Percentiles rank a stretch among this genome's conserved stretches.
phyloP scores from a whole-genome alignment of 202 grass and related monocot genomes.

The Musa balbisiana region DNA sequence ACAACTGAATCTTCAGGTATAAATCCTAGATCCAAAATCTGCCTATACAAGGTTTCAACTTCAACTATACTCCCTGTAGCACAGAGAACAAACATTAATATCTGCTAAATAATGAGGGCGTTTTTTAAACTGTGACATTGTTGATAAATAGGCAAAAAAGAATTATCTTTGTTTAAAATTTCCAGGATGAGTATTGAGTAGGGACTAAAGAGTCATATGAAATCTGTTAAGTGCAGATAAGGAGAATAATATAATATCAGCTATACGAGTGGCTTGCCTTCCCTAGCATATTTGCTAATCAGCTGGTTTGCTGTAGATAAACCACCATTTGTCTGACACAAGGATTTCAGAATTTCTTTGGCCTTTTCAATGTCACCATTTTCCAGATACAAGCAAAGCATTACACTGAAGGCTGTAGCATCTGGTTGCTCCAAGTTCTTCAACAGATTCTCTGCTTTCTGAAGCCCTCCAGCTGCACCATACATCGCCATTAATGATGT shows the following conservation, averaged over 20 bases:
- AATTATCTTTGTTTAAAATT: background rate
- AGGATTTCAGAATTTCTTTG: conserved; percentile 31
- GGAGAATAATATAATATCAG: conserved; percentile 11
- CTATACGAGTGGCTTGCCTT: conserved; percentile 45
- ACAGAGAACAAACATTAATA: background rate
- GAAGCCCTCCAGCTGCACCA: conserved; percentile 34
- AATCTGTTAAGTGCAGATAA: background rate
- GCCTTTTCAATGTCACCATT: conserved; percentile 16
- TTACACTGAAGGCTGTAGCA: conserved; percentile 22
- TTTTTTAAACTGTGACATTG: background rate
- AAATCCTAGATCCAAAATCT: conserved; percentile 40
- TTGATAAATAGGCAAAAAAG: conserved; percentile 1
- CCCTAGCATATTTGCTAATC: conserved; percentile 59
- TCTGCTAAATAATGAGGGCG: background rate
- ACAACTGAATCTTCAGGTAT: conserved; percentile 51
- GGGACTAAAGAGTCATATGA: background rate
- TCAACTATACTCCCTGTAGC: conserved; percentile 45
- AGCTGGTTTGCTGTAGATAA: conserved; percentile 43
- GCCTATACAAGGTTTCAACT: conserved; percentile 47
- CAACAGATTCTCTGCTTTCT: conserved; percentile 34
- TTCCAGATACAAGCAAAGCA: conserved; percentile 35
- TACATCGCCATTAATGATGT: conserved; percentile 50
- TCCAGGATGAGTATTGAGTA: background rate
- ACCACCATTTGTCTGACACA: conserved; percentile 43
- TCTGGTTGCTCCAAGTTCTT: conserved; percentile 31